These are phyloP conservation scores for Microdochium bolleyi DNA, from an alignment of 2,329 filamentous ascomycete genomes.

Conservation along the genomic window DNA sequence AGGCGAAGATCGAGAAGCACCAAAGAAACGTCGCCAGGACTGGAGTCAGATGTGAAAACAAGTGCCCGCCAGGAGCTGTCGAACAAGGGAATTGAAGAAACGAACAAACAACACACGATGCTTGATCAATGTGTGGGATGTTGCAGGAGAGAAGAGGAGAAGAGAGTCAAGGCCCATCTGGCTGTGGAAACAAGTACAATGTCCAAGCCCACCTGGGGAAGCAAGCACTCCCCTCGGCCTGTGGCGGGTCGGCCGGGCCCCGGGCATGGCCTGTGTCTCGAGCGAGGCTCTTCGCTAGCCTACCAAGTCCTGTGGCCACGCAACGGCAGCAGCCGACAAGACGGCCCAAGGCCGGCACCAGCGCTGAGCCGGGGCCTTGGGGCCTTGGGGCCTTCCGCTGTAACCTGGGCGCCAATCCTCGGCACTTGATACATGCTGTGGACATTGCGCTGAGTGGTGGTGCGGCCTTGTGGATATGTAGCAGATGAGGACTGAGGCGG, in stretches of 20 bases:
- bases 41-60: constrained; percentile 5
- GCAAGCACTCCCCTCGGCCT: no score
- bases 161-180: constrained; percentile 5
- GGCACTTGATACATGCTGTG: no score
- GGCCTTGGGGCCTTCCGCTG: neutral
- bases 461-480: no score
- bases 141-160: constrained; percentile 6
- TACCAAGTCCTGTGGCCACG: neutral
- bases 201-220: no score
- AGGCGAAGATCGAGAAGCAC: neutral
- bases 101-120: constrained; percentile 6
- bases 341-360: neutral
- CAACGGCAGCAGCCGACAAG: neutral
- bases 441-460: no score
- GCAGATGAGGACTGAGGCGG: neutral
- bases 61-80: no score
- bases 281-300: no score
- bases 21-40: constrained; percentile 13
- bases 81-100: constrained; percentile 12
- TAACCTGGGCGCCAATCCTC: neutral
- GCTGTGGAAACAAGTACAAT: constrained; percentile 2
- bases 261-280: no score
- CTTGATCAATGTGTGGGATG: neutral
- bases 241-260: no score
- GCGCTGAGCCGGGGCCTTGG: neutral